Conservation (phyloP, 2,329 filamentous ascomycete species). For the Colletotrichum ledebouriae region DNA sequence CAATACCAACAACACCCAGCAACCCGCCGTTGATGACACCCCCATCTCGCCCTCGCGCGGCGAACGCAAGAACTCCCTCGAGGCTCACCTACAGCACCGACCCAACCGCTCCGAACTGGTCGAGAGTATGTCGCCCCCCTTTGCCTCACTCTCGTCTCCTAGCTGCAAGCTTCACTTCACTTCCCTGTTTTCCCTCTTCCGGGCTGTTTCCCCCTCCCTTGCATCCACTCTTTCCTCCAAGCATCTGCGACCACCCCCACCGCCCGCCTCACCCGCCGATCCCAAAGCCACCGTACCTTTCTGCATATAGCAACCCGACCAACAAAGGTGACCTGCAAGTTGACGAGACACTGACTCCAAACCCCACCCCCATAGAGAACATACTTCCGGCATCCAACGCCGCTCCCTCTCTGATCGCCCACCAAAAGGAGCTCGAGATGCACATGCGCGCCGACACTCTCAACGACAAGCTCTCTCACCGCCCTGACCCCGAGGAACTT, state of each 20-base stretch:
- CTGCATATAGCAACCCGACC: neutral
- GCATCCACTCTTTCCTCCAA: conserved; percentile 22
- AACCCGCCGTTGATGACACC: conserved; percentile 64
- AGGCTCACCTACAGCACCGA: conserved; percentile 79
- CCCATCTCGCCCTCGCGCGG: conserved; percentile 68
- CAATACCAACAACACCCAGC: conserved; percentile 34
- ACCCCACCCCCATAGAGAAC: conserved; percentile 70
- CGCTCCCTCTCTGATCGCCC: conserved; percentile 82
- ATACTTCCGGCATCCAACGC: conserved; percentile 85
- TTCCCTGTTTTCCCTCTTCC: conserved; percentile 22
- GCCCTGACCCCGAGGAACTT: conserved; percentile 81
- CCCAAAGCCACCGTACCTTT: conserved; percentile 24
- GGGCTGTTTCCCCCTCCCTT: neutral
- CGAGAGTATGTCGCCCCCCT: conserved; percentile 71
- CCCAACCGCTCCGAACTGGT: conserved; percentile 83
- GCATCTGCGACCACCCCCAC: conserved; percentile 6
- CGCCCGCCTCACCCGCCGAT: conserved; percentile 40
- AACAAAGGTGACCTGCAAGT: neutral
- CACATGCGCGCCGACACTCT: conserved; percentile 89
- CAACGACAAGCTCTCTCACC: conserved; percentile 86
- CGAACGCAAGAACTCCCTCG: conserved; percentile 76
- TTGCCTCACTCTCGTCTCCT: neutral
- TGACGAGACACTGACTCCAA: neutral
- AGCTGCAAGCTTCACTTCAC: neutral
- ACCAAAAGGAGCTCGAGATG: conserved; percentile 87